Base-by-base conservation (phyloP, 2,329 filamentous ascomycete genomes). In the Colletotrichum sp. region DNA sequence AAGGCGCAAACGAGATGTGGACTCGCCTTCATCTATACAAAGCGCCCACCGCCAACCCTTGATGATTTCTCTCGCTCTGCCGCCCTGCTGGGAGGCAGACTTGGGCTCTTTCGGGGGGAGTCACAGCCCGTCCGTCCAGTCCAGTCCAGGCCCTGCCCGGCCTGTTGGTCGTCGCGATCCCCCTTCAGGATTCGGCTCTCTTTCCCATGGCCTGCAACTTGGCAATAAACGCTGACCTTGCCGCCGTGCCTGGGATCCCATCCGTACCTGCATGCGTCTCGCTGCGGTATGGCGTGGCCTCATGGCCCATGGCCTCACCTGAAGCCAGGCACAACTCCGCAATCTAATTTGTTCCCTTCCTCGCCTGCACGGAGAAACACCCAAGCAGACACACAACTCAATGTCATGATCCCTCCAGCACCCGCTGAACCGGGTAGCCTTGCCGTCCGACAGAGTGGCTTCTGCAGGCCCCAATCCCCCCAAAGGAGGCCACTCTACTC, bases 1-100 rank as follows among this genome's bases (percentile, higher is more conserved):
- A 73, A 73, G 64, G 36, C 68, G 64, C 65, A 73, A 60, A 75
- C 64, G 64, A 73, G 70, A 65, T 75, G 73, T 75, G 73, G 73
- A 21, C 48, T 76, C 65, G 13, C 8, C 18, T 69, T 69, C 43
- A 76, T 76, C 58, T 69, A 74, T 30, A 34, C 67, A 66, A 76
- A 69, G 74, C 74, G 48, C 58, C 74, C 57, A 60, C 64, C 16
- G 24, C 12, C 36, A 43, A 57, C 58, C 73, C 74, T 36, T 76
- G 64, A 28, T 73, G 15, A 73, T 65, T 48, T 61, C 58, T 63
- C 55, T 60, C 34, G n/a, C n/a, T 52, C 43, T 52, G 43, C 60
- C 30, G 38, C 26, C 15, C 52, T 75, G 63, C 52, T 72, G 72
- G 43, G 38, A 26, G 66, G 2, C 15, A 13, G 28, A 15, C 38